Evolutionary conservation across 2,329 filamentous ascomycete genomes (phyloP).

Genomic region (Paramyrothecium sp.): DNA sequence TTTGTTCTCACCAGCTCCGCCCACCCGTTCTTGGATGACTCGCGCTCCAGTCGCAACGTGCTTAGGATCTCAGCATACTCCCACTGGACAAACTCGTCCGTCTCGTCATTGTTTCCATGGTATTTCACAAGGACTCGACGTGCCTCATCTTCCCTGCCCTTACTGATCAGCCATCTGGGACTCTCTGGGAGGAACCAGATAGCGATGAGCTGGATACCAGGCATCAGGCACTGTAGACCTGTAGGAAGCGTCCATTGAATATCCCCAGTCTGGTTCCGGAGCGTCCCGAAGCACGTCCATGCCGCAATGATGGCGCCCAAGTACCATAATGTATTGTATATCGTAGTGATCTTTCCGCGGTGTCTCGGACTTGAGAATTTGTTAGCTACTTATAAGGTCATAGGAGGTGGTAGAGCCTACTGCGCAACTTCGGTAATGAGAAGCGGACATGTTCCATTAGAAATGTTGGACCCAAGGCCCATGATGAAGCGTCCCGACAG

Average conservation of each 20-base stretch:
- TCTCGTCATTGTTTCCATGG: slow-evolving; percentile 44
- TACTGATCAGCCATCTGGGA: slow-evolving; percentile 56
- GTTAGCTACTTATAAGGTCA: too few relatives aligned
- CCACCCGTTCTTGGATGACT: slow-evolving; percentile 39
- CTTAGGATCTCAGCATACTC: slow-evolving; percentile 50
- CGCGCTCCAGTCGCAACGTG: slow-evolving; percentile 41
- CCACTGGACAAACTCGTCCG: slow-evolving; percentile 42
- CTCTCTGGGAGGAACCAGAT: slow-evolving; percentile 56
- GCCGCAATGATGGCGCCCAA: slow-evolving; percentile 18
- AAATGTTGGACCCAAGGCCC: slow-evolving; percentile 19
- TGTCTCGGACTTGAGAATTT: slow-evolving; percentile 8
- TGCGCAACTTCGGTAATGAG: slow-evolving; percentile 20
- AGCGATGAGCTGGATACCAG: slow-evolving; percentile 38
- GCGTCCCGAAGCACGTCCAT: slow-evolving; percentile 16
- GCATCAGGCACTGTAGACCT: slow-evolving; percentile 48
- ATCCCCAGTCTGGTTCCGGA: slow-evolving; percentile 11
- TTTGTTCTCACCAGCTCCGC: slow-evolving; percentile 35
- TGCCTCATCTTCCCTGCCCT: slow-evolving; percentile 49
- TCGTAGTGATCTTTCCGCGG: slow-evolving; percentile 16
- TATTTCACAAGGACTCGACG: slow-evolving; percentile 49
- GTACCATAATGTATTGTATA: slow-evolving; percentile 22
- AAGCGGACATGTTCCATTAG: slow-evolving; percentile 18
- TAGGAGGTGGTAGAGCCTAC: too few relatives aligned
- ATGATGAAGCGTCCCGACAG: slow-evolving; percentile 19
- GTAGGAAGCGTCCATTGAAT: slow-evolving; percentile 35